Conservation (phyloP, 331 rosid species). For the Malus hybrid region DNA sequence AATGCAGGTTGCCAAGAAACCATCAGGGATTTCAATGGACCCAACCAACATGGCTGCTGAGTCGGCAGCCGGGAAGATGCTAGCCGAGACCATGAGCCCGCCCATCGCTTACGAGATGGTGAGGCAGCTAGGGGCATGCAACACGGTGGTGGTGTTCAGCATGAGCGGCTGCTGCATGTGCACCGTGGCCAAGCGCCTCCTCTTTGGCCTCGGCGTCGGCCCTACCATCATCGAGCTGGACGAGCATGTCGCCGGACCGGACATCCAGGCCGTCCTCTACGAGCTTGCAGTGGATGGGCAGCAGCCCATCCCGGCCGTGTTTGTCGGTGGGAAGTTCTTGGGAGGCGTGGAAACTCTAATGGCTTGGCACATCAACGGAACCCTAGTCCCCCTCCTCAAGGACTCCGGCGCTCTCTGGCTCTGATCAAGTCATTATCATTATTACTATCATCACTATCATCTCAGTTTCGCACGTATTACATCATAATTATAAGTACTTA, state of each 20-base stretch:
- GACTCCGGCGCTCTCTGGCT: slow-evolving; percentile 95
- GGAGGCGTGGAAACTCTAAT: slow-evolving; percentile 83
- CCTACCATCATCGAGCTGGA: slow-evolving; percentile 71
- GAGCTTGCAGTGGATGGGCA: slow-evolving; percentile 9
- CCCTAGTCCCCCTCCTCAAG: slow-evolving; percentile 76
- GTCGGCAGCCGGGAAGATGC: neutral
- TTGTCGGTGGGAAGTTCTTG: slow-evolving; percentile 68
- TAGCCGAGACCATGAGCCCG: neutral
- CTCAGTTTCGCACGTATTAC: neutral
- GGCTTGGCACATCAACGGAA: slow-evolving; percentile 79
- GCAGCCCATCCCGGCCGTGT: slow-evolving; percentile 56
- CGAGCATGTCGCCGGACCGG: slow-evolving; percentile 35
- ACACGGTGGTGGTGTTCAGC: slow-evolving; percentile 82
- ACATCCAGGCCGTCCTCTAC: slow-evolving; percentile 41
- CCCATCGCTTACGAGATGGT: slow-evolving; percentile 38
- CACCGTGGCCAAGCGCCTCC: slow-evolving; percentile 77
- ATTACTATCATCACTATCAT: neutral
- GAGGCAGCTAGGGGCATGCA: slow-evolving; percentile 42
- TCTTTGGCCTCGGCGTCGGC: slow-evolving; percentile 77
- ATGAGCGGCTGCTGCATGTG: slow-evolving; percentile 73
- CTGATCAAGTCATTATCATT: slow-evolving; percentile 3
- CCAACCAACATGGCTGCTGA: neutral
- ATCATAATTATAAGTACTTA: neutral
- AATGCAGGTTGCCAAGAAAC: slow-evolving; percentile 19
- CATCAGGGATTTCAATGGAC: neutral